Conservation (phyloP, 2,329 filamentous ascomycete species). For the Hypoxylon sp. region DNA sequence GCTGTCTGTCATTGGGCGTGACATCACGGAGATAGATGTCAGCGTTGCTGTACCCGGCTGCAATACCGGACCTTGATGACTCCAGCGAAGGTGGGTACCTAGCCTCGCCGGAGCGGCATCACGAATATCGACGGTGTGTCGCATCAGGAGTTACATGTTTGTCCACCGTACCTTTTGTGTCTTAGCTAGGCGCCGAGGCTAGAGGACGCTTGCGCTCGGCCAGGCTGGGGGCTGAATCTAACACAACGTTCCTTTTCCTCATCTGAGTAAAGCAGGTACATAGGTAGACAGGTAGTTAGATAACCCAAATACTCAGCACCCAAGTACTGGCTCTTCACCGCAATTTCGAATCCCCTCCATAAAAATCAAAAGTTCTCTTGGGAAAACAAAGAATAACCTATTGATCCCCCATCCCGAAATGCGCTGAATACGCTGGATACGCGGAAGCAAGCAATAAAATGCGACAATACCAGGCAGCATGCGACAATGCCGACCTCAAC, state of each 20-base stretch:
- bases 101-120: slow-evolving; percentile 33
- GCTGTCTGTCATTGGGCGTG: slow-evolving; percentile 28
- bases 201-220: slow-evolving; percentile 17
- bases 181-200: slow-evolving; percentile 23
- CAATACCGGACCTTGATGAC: slow-evolving; percentile 36
- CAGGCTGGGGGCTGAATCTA: slow-evolving; percentile 31
- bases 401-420: slow-evolving; percentile 12
- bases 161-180: slow-evolving; percentile 5
- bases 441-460: slow-evolving; percentile 29
- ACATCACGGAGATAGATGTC: slow-evolving; percentile 32
- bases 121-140: slow-evolving; percentile 26
- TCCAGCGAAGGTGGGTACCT: slow-evolving; percentile 23
- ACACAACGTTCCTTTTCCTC: slow-evolving; percentile 14
- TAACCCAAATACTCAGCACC: slow-evolving; percentile 6
- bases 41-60: slow-evolving; percentile 36
- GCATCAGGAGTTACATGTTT: slow-evolving; percentile 23
- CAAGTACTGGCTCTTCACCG: slow-evolving; percentile 32
- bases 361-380: slow-evolving; percentile 11
- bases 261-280: slow-evolving; percentile 34
- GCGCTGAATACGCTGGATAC: background rate
- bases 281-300: too few species aligned
- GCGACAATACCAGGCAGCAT: slow-evolving; percentile 1
- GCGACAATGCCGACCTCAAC: slow-evolving; percentile 38
- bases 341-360: slow-evolving; percentile 24
- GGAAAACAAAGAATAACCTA: slow-evolving; percentile 13